Evolutionary conservation across 2,329 filamentous ascomycete species (phyloP), one percentile per base, ranked within the genome.

Genomic region (Conoideocrella luteorostrata): DNA sequence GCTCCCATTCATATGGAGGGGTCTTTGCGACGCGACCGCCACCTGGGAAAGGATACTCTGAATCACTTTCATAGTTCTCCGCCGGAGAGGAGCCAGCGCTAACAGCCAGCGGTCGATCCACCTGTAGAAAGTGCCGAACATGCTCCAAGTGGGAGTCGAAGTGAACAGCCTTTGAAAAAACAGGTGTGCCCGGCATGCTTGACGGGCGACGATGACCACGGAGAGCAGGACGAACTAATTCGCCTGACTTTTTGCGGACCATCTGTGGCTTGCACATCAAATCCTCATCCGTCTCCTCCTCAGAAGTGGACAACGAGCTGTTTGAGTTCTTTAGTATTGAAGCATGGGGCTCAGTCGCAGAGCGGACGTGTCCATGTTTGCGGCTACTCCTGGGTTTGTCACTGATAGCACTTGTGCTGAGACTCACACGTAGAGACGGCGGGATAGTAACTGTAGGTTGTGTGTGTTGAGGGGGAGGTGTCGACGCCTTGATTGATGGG

Each of bases 111-210:
- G 93, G 93, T 45, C 88, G 81, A 59, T 98, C 93, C 6, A 96
- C 84, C 60, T 96, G 88, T 18, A 96, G 72, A 64, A 98, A 98
- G 62, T 97, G 93, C 24, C 93, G 81, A 30, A 97, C 91, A 56
- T 97, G 91, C 67, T 97, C 93, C 30, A 97, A 80, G 59, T 95
- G 88, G 21, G 91, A 88, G 66, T 97, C 93, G 61, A 98, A 98
- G 66, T 98, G 93, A n/a, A 98, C 93, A 11, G 87, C 89, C 65
- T 98, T 98, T 53, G 85, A 86, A 61, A 91, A 97, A 7, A 91
- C 93, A 0, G 93, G 93, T 0, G 93, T 98, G 43, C 93, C 93
- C 7, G 93, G 93, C 88, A 97, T 95, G 69, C 91, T 97, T 4
- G 88, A 95, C 1, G 91, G 91, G 46, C 93, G 80, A 51, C 88